Conservation (phyloP, 2,329 filamentous ascomycete genomes). For the Colletotrichum nymphaeae region DNA sequence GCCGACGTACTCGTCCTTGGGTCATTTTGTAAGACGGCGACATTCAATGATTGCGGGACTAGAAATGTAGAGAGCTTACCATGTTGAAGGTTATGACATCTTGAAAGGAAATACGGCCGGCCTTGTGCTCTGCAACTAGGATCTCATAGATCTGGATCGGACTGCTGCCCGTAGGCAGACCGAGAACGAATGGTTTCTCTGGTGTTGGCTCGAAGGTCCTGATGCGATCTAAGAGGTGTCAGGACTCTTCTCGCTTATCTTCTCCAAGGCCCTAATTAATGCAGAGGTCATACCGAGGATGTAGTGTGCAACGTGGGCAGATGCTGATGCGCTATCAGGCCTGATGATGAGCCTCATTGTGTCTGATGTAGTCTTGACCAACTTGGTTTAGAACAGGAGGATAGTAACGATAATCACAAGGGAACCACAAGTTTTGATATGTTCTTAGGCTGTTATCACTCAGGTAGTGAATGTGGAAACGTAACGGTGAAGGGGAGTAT, state of each 20-base stretch:
- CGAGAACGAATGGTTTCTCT: conserved; percentile 39
- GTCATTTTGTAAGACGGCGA: neutral
- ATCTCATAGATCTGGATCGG: conserved; percentile 53
- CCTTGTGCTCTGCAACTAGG: conserved; percentile 71
- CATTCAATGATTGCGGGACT: too few species aligned
- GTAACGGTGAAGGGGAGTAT: neutral
- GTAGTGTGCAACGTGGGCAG: conserved; percentile 78
- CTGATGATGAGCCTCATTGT: conserved; percentile 79
- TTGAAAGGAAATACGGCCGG: conserved; percentile 56
- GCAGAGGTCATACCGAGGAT: conserved; percentile 69
- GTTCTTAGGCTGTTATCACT: neutral
- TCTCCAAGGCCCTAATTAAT: neutral
- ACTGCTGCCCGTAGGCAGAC: conserved; percentile 40
- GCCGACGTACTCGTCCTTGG: conserved; percentile 79
- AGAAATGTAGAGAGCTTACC: conserved; percentile 49
- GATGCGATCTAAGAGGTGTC: conserved; percentile 53
- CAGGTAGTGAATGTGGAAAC: neutral
- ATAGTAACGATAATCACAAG: neutral
- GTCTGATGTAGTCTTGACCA: neutral
- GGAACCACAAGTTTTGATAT: neutral
- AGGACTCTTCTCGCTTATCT: neutral
- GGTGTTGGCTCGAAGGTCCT: conserved; percentile 37
- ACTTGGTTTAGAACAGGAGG: neutral
- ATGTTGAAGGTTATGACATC: conserved; percentile 86
- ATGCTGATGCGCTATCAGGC: conserved; percentile 70